Percentiles rank a stretch among this genome's conserved stretches.
Evolutionary conservation across 2,329 filamentous ascomycete genomes (phyloP).

Genomic region (Paecilomyces dactylethromorphus): DNA sequence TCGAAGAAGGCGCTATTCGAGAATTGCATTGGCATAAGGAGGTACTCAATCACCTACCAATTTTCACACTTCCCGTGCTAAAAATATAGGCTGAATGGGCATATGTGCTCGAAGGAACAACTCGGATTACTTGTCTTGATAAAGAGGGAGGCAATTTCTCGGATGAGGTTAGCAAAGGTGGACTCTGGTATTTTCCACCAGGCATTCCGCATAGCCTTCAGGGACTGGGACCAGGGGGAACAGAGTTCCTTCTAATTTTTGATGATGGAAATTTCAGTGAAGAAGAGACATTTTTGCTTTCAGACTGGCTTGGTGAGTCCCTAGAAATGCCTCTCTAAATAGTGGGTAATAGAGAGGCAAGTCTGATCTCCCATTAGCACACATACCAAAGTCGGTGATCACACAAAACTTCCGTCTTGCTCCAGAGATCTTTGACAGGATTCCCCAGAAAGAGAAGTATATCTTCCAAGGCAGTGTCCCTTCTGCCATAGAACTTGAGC

Average conservation of each 20-base stretch:
- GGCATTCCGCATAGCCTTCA: slow-evolving; percentile 71
- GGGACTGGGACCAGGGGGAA: slow-evolving; percentile 58
- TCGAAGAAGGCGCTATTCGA: slow-evolving; percentile 65
- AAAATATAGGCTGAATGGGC: slow-evolving; percentile 61
- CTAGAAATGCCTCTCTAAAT: background rate
- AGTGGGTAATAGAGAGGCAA: background rate
- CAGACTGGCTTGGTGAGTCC: slow-evolving; percentile 60
- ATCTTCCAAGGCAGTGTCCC: slow-evolving; percentile 65
- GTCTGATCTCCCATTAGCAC: slow-evolving; percentile 38
- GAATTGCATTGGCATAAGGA: slow-evolving; percentile 79
- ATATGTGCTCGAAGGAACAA: slow-evolving; percentile 64
- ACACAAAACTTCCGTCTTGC: slow-evolving; percentile 67
- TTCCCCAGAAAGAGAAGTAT: slow-evolving; percentile 62
- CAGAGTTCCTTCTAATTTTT: slow-evolving; percentile 56
- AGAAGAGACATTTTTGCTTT: slow-evolving; percentile 65
- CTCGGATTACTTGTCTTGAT: slow-evolving; percentile 67
- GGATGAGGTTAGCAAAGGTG: slow-evolving; percentile 66
- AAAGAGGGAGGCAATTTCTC: slow-evolving; percentile 69
- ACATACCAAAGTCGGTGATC: slow-evolving; percentile 65
- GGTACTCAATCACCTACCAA: background rate
- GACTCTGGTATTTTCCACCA: slow-evolving; percentile 72
- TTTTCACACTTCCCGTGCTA: background rate
- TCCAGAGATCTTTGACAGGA: slow-evolving; percentile 59
- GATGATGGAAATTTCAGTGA: slow-evolving; percentile 53
- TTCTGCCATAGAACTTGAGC: slow-evolving; percentile 57